Conservation (phyloP, 2,329 filamentous ascomycete genomes). For the Colletotrichum karsti region DNA sequence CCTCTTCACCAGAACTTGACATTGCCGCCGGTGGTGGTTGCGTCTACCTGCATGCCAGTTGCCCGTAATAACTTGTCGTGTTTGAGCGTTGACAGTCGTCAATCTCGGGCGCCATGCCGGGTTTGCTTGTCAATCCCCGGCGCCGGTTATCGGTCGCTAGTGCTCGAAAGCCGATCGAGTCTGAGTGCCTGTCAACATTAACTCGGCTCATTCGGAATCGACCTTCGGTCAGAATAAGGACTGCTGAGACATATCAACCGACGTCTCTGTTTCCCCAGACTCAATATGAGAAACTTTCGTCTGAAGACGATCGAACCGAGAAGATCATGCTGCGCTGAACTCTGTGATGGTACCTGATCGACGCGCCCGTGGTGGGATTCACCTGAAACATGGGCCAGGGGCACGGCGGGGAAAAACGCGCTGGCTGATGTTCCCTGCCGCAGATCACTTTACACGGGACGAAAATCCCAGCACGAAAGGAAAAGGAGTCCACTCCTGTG, state of each 20-base stretch:
- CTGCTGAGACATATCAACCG: not conserved
- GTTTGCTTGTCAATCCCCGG: constrained; percentile 11
- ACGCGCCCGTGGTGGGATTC: constrained; percentile 16
- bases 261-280: constrained; percentile 2
- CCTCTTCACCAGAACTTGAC: not conserved
- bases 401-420: not conserved
- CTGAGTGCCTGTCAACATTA: not conserved
- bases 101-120: constrained; percentile 23
- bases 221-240: not conserved
- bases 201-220: not conserved
- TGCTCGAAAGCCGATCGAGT: not conserved
- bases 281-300: not conserved
- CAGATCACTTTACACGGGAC: constrained; percentile 26
- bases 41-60: not conserved
- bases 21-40: not conserved
- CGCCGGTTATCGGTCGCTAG: not conserved
- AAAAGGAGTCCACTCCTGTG: not conserved
- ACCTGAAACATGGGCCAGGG: constrained; percentile 23
- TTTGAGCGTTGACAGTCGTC: not conserved
- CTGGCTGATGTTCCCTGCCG: constrained; percentile 6
- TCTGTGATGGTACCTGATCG: constrained; percentile 20
- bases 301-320: not conserved
- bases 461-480: not conserved
- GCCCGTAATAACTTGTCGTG: not conserved
- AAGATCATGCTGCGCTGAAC: constrained; percentile 1